Base-by-base conservation (phyloP, 129 eudicot species). In the Saposhnikovia divaricata region DNA sequence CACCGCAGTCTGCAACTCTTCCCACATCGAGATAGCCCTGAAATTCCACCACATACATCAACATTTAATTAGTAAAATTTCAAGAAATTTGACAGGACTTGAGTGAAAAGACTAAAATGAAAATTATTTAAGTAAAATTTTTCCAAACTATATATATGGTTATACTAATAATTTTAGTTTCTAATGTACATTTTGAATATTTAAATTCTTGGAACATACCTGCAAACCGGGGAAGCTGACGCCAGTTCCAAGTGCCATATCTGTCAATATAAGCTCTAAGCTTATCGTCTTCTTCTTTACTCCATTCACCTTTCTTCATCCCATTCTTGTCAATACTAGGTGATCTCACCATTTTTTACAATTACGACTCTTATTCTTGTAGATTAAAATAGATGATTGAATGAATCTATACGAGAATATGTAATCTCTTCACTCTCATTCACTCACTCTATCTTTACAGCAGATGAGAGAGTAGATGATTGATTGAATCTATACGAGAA, bases 241-340 rank as follows among this genome's bases (percentile, higher is more conserved):
- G 78, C 84, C 87, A 85, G 42, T 85, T 85, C 87, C 87, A 85
- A 27, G 47, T 66, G 53, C 87, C 87, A 70, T 84, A 84, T 59
- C 75, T 77, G 31, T 13, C 45, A 53, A 84, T 39, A 51, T 85
- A 85, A 53, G 81, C 84, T 61, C 21, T 72, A 19, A 85, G 66
- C 69, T 85, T 85, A n/a, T 31, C 73, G 46, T 85, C 87, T 78
- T 85, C 87, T 48, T 85, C 87, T 9, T 72, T 50, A 77, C 76
- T 85, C 87, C 87, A 85, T n/a, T 83, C 71, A 0, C 87, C 87
- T 38, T 85, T 85, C 82, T 78, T 85, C 45, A 77, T 18, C 43
- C 84, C 84, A 55, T 55, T 81, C 61, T 81, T 48, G 44, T 81
- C 87, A 31, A 48, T 38, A 43, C 25, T 76, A 31, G 84, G 87